Base-by-base conservation (phyloP, 2,329 filamentous ascomycete species). In the Arthrobotrys entomopaga region DNA sequence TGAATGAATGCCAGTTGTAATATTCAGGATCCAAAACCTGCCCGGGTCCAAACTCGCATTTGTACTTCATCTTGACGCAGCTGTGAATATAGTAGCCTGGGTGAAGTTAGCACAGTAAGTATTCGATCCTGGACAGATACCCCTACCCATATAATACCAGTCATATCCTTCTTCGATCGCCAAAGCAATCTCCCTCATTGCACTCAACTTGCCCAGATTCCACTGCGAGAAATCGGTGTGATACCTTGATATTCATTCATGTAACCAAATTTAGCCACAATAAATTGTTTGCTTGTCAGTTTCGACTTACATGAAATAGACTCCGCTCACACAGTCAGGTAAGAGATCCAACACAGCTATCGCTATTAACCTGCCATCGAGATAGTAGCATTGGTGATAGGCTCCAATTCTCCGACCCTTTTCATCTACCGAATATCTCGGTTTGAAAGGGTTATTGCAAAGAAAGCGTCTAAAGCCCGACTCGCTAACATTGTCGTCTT, bases 11-110 rank as follows among this genome's bases (percentile, higher is more conserved):
- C 90, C 90, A 92, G 7, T 82, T 80, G 76, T 89, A 83, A 0
- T 85, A 85, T 75, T 88, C 86, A 0, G 90, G 89, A 76, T 93
- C 90, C 10, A 94, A 84, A 10, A 95, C 85, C 78, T 89, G 87
- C 79, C 92, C 90, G 0, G 91, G 91, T 10, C 85, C 84, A 80
- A 91, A 95, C 79, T 93, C 89, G 69, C 89, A 90, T 83, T 95
- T 95, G 83, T 95, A 95, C 77, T 85, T 85, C 91, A 95, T 94
- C 83, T 95, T 95, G 61, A 86, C 84, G 78, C 91, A 94, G 64
- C 83, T 88, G 80, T 93, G 91, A 71, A 95, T 94, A 78, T 94
- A 95, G 81, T 88, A 94, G 4, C 91, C 89, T 4, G 86, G 29
- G 56, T 10, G 13, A 60, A 19, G 60, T 48, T n/a, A 52, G 65